A percentile compares a stretch with the other conserved stretches of the same genome.
Evolutionary conservation across 2,329 filamentous ascomycete genomes (phyloP).

Genomic region (Xylariomycetidae sp.): DNA sequence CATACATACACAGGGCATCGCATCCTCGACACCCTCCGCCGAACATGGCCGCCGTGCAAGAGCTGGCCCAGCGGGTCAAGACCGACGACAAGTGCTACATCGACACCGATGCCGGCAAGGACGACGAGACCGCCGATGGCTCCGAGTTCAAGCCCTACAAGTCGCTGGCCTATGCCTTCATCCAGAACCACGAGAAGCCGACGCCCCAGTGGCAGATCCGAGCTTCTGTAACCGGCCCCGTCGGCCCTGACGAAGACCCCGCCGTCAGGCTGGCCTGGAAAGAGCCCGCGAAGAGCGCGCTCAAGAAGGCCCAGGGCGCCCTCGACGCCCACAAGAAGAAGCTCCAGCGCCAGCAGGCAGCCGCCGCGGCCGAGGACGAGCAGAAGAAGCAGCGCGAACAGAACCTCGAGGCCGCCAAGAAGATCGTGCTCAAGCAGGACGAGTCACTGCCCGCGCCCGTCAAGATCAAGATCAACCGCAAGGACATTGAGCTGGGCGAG

Average conservation of each 20-base stretch:
- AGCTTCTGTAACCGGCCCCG: slow-evolving; percentile 57
- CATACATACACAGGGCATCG: too few species aligned
- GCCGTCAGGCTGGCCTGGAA: slow-evolving; percentile 67
- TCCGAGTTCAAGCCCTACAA: slow-evolving; percentile 74
- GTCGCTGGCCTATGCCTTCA: slow-evolving; percentile 69
- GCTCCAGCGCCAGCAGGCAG: slow-evolving; percentile 68
- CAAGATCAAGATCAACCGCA: slow-evolving; percentile 70
- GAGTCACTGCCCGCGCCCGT: slow-evolving; percentile 67
- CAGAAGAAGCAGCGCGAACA: slow-evolving; percentile 64
- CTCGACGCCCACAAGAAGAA: slow-evolving; percentile 79
- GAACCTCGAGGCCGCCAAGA: slow-evolving; percentile 74
- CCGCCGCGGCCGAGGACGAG: slow-evolving; percentile 65
- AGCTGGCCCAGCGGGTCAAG: slow-evolving; percentile 46
- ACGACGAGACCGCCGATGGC: slow-evolving; percentile 62
- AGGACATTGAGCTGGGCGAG: slow-evolving; percentile 55
- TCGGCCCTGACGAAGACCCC: slow-evolving; percentile 58
- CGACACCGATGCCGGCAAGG: slow-evolving; percentile 72
- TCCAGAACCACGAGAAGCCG: slow-evolving; percentile 56
- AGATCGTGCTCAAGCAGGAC: slow-evolving; percentile 65
- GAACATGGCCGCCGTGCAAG: slow-evolving; percentile 39
- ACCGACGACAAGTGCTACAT: slow-evolving; percentile 57
- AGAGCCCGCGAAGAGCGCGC: slow-evolving; percentile 72
- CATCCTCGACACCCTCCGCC: too few species aligned
- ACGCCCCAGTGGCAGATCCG: slow-evolving; percentile 61
- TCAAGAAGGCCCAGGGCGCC: slow-evolving; percentile 77